phyloP scores from a whole-genome alignment of 345 rosid genomes.

The Angophora floribunda region DNA sequence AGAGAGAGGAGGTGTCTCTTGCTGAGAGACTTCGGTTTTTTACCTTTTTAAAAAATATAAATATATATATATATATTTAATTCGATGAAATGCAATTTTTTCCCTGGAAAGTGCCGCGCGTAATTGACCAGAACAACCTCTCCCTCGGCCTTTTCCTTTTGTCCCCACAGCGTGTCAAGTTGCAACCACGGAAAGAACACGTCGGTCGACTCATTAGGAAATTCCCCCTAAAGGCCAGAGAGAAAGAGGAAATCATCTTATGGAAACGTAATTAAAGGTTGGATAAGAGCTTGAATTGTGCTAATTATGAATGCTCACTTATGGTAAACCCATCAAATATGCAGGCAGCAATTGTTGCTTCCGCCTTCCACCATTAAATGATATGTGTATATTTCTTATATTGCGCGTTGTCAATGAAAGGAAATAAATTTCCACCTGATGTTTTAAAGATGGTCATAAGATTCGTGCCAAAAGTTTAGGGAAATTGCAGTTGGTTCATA shows the following conservation, averaged over 20 bases:
- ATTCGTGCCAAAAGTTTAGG: not conserved
- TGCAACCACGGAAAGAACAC: not conserved
- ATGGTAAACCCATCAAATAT: not conserved
- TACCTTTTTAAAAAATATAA: too few relatives aligned
- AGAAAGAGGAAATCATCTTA: not conserved
- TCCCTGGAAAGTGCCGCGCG: not conserved
- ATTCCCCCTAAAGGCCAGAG: not conserved
- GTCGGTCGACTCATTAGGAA: not conserved
- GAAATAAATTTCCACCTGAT: not conserved
- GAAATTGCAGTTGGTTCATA: not conserved
- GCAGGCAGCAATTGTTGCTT: not conserved
- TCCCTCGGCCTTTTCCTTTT: not conserved
- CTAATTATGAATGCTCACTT: not conserved
- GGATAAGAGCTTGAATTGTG: not conserved
- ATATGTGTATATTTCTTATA: not conserved
- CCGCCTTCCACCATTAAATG: not conserved
- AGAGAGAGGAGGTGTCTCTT: not conserved
- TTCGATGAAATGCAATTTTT: not conserved
- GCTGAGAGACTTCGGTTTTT: not conserved
- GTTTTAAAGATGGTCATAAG: not conserved
- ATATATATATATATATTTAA: not conserved
- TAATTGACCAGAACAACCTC: not conserved
- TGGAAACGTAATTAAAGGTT: not conserved
- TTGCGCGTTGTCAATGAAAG: fast-evolving
- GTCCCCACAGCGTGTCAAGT: not conserved